Base-by-base conservation (phyloP, 1,284 basidiomycete species). In the Cryptococcus sp. region DNA sequence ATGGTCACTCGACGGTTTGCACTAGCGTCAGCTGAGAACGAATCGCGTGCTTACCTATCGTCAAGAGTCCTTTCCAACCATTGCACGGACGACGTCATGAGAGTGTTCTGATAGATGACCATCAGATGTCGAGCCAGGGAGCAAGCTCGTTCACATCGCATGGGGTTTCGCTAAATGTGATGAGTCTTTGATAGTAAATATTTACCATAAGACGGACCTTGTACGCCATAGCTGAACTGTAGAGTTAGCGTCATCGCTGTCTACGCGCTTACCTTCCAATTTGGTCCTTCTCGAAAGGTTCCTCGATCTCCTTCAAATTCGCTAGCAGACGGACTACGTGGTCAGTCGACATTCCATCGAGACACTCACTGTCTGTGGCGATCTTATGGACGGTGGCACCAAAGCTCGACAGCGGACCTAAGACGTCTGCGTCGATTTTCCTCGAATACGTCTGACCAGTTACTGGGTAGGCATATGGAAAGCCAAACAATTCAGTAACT, bases 361-460 rank as follows among this genome's bases (percentile, higher is more conserved):
- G 4, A 5, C 6, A 66, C 73, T 68, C 57, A 75, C 73, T 86
- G 74, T 98, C 96, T 2, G 95, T 98, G 0, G 89, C 94, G 67
- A 99, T 91, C 80, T 99, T 98, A 80, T 98, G 92, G 0, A 95
- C 94, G 3, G 94, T 95, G 1, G 93, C 92, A 35, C 92, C 93
- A 57, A 99, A 84, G 14, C 88, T 91, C 5, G 93, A 88, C 42
- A 98, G 82, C 1, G 92, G 88, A 0, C 87, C 85, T 49, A 98
- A 82, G 33, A 94, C 90, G 72, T 99, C 95, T 53, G 92, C 81
- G 77, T 98, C 96, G 68, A 99, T 89, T 79, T 98, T 99, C 61
- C 96, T 85, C 32, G 93, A 96, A 79, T 99, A 98, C 0, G 96
- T 99, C 80, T 98, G 96, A 13, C 92, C 94, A 1, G 94, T 96